These are phyloP conservation scores for Cajanus cajan DNA, from an alignment of 306 rosid species.

Conservation along the genomic window DNA sequence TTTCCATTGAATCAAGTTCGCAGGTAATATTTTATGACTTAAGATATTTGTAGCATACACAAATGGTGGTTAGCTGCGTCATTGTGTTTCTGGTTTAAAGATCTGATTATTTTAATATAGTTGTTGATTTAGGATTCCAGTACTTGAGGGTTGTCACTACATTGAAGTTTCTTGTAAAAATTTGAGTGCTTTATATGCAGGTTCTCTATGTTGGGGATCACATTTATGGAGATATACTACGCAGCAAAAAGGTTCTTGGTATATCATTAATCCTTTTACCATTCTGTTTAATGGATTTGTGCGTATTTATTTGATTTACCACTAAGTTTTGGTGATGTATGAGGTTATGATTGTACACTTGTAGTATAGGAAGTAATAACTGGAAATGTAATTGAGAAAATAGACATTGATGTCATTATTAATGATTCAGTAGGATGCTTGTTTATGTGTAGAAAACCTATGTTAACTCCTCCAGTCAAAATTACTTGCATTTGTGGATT, in stretches of 20 bases:
- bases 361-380: not conserved
- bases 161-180: constrained; percentile 5
- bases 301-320: not conserved
- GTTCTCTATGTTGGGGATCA: constrained; percentile 99
- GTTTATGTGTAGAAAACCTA: not conserved
- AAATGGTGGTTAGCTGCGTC: not conserved
- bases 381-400: constrained; percentile 7
- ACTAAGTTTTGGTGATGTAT: not conserved
- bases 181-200: constrained; percentile 37
- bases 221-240: constrained; percentile 93
- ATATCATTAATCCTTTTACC: constrained; percentile 35
- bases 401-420: not conserved
- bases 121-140: constrained; percentile 6
- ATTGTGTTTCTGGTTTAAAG: not conserved
- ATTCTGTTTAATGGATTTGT: not conserved
- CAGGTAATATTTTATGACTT: constrained; percentile 52
- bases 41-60: not conserved
- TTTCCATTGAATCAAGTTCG: constrained; percentile 86
- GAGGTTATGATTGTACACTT: not conserved
- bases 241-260: constrained; percentile 99
- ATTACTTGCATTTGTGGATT: not conserved
- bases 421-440: not conserved
- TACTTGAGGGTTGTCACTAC: constrained; percentile 18
- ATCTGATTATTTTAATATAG: constrained; percentile 5
- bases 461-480: not conserved